Evolutionary conservation across 73 alveolate species (phyloP).

Genomic region (Stentor coeruleus): DNA sequence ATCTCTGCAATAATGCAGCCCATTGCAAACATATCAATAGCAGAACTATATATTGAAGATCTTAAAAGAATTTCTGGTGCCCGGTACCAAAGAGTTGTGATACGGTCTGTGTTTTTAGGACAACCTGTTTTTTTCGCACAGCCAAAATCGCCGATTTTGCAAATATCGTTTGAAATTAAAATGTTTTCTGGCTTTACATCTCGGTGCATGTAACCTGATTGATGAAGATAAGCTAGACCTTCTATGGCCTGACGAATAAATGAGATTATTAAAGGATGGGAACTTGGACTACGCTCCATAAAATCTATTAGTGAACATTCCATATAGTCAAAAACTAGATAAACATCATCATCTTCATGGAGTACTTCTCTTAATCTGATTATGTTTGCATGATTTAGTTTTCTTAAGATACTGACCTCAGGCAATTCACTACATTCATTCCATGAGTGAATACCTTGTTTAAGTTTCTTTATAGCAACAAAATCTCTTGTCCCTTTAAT

Average conservation of each 20-base stretch:
- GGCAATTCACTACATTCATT: conserved; percentile 74
- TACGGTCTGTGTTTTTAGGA: conserved; percentile 96
- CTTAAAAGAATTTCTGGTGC: conserved; percentile 93
- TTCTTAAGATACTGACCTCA: conserved; percentile 78
- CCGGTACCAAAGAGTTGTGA: conserved; percentile 95
- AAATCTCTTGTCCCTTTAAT: conserved; percentile 59
- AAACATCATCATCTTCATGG: conserved; percentile 60
- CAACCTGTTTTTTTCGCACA: conserved; percentile 89
- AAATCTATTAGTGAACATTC: conserved; percentile 80
- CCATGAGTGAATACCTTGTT: conserved; percentile 80
- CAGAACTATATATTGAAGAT: conserved; percentile 88
- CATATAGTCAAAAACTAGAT: conserved; percentile 91
- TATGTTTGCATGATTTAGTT: conserved; percentile 86
- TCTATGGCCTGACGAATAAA: conserved; percentile 74
- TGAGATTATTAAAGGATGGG: conserved; percentile 70
- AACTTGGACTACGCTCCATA: conserved; percentile 81
- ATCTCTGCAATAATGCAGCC: conserved; percentile 98
- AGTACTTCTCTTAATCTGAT: conserved; percentile 80
- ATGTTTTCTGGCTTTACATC: conserved; percentile 96
- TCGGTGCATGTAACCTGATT: conserved; percentile 94
- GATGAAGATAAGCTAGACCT: conserved; percentile 93
- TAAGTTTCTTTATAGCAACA: conserved; percentile 53
- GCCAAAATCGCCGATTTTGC: conserved; percentile 97
- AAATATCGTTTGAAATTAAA: conserved; percentile 79
- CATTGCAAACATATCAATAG: conserved; percentile 95